Evolutionary conservation across 768 basidiomycete genomes (phyloP).

Genomic region (Tubosaeta sp.): DNA sequence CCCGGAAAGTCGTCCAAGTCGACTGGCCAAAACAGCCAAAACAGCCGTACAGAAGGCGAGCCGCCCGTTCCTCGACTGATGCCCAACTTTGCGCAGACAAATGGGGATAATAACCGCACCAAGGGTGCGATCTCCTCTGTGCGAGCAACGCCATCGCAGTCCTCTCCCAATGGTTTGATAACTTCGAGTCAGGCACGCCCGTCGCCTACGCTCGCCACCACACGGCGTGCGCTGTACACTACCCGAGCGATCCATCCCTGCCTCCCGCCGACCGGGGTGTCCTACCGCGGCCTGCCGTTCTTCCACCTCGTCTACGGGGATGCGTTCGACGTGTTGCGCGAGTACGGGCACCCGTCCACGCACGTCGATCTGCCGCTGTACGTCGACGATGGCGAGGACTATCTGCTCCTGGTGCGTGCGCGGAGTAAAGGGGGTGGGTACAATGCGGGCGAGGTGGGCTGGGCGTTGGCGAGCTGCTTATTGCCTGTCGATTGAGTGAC

Average conservation of each 20-base stretch:
- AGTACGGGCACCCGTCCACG: slow-evolving; percentile 73
- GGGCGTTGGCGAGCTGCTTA: slow-evolving; percentile 81
- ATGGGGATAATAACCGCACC: slow-evolving; percentile 27
- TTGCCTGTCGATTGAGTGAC: slow-evolving; percentile 46
- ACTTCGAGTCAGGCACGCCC: slow-evolving; percentile 17
- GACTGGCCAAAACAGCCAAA: slow-evolving; percentile 29
- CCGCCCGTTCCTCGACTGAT: slow-evolving; percentile 31
- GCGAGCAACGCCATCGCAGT: slow-evolving; percentile 18
- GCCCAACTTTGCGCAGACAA: slow-evolving; percentile 22
- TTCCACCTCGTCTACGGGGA: slow-evolving; percentile 64
- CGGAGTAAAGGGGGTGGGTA: slow-evolving; percentile 19
- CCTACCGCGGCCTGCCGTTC: slow-evolving; percentile 74
- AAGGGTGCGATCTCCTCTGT: slow-evolving; percentile 39
- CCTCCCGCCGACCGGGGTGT: slow-evolving; percentile 55
- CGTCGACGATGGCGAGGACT: slow-evolving; percentile 75
- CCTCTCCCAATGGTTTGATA: slow-evolving; percentile 15
- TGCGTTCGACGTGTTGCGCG: slow-evolving; percentile 63
- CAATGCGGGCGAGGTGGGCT: slow-evolving; percentile 53
- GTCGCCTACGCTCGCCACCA: slow-evolving; percentile 24
- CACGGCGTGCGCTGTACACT: slow-evolving; percentile 54
- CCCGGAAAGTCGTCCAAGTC: slow-evolving; percentile 37
- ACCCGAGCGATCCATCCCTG: slow-evolving; percentile 70
- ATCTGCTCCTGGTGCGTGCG: slow-evolving; percentile 69
- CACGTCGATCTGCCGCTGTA: slow-evolving; percentile 71
- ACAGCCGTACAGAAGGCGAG: slow-evolving; percentile 23